Base-by-base conservation (phyloP, 306 rosid species). In the Rosa multiflora region DNA sequence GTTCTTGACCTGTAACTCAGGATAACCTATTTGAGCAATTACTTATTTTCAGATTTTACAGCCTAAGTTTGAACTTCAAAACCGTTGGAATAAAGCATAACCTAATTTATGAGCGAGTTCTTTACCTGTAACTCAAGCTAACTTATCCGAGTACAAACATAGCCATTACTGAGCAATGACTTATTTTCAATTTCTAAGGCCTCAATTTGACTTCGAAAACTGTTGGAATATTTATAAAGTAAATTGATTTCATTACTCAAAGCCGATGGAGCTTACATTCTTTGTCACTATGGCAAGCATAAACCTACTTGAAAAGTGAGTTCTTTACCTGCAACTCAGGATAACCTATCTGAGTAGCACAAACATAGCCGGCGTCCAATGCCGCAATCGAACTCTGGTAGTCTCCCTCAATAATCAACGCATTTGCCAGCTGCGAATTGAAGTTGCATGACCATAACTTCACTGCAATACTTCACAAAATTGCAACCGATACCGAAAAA, bases 381-480 rank as follows among this genome's bases (percentile, higher is more conserved):
- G 95, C 93, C 43, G 93, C 83, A 47, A 92, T 80, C 63, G 99
- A 88, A 74, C 88, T 91, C 82, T 77, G 90, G 74, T 91, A 89
- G 79, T 94, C 97, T 59, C 97, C 99, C 87, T 94, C 99, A 68
- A 90, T 91, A 26, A 87, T 87, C 82, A 95, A 82, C 78, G 97
- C 97, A 86, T 95, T 95, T 8, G 99, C 97, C 63, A 94, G 96
- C 90, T 95, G 99, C 47, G 97, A 89, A 85, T 91, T 92, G 87
- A 95, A 95, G 94, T 95, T 95, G 90, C 99, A 95, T 44, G 87
- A 80, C 99, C 99, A 95, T 73, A 95, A 80, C 82, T 91, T 92
- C 86, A 89, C 92, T 72, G 95, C 82, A 82, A 88, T 74, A 84
- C 74, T 76, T 43, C 35, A 61, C 47, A 77, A 44, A 40, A 44